phyloP scores from a whole-genome alignment of 2,329 filamentous ascomycete genomes.

The Paecilomyces fulvus region DNA sequence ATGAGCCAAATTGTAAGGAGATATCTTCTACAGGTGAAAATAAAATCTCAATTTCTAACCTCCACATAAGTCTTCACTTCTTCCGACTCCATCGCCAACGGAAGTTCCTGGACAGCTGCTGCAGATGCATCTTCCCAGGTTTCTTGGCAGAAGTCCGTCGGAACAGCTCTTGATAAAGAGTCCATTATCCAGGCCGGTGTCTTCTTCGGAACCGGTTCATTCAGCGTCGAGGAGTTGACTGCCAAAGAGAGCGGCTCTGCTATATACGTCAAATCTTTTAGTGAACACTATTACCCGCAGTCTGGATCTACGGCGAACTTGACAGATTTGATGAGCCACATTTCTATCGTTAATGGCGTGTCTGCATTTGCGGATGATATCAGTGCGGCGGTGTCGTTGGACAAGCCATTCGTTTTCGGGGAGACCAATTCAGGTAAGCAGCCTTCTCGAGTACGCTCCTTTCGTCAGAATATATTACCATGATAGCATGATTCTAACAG shows the following conservation, averaged over 20 bases:
- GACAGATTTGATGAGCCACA: constrained; percentile 39
- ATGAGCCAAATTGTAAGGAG: constrained; percentile 47
- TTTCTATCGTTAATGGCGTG: constrained; percentile 32
- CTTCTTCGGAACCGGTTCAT: constrained; percentile 24
- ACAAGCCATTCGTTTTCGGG: constrained; percentile 41
- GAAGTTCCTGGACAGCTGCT: constrained; percentile 20
- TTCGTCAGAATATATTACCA: no score
- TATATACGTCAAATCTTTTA: constrained; percentile 35
- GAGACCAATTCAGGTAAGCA: constrained; percentile 44
- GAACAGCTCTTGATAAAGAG: constrained; percentile 17
- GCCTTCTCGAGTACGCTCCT: no score
- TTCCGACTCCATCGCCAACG: constrained; percentile 18
- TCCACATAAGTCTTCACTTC: constrained; percentile 12
- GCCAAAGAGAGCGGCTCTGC: constrained; percentile 29
- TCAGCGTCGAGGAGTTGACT: constrained; percentile 30
- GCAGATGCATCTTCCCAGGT: constrained; percentile 25
- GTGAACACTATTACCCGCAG: constrained; percentile 44
- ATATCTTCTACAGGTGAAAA: not conserved
- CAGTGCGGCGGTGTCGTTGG: constrained; percentile 27
- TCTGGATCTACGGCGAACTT: constrained; percentile 30
- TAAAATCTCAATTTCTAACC: not conserved
- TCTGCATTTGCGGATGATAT: constrained; percentile 35
- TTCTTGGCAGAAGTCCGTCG: constrained; percentile 25
- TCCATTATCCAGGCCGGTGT: constrained; percentile 27
- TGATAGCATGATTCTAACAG: not conserved